phyloP scores from a whole-genome alignment of 805 yeast species.

The Tanozyma kutaoensis region DNA sequence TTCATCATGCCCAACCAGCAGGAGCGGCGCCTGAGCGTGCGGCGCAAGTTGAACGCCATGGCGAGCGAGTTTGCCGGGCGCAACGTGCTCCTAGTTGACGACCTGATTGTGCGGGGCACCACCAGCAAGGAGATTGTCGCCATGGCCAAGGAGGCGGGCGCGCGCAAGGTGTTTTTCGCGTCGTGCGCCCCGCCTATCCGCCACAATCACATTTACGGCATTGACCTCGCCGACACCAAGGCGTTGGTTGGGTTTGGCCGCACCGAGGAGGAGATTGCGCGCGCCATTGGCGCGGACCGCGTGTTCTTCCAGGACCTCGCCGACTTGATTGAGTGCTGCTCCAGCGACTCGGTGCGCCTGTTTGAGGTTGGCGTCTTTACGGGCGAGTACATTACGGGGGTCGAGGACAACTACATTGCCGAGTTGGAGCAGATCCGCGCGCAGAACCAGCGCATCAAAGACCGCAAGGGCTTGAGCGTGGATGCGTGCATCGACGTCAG shows the following conservation, averaged over 20 bases:
- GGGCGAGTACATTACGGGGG: conserved; percentile 90
- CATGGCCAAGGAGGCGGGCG: conserved; percentile 99
- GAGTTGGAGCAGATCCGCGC: conserved; percentile 80
- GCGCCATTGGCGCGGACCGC: conserved; percentile 76
- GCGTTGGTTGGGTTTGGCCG: conserved; percentile 84
- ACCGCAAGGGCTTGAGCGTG: conserved; percentile 27
- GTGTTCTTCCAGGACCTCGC: conserved; percentile 80
- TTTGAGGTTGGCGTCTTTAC: conserved; percentile 97
- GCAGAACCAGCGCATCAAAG: conserved; percentile 45
- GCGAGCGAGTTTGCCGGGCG: conserved; percentile 78
- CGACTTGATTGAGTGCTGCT: conserved; percentile 75
- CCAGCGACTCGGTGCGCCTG: conserved; percentile 34
- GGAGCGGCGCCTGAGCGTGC: conserved; percentile 85
- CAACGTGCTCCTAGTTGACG: conserved; percentile 85
- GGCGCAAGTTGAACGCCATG: conserved; percentile 95
- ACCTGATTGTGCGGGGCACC: conserved; percentile 95
- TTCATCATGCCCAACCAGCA: conserved; percentile 97
- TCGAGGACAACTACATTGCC: conserved; percentile 66
- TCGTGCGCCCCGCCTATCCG: conserved; percentile 98
- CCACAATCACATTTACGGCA: conserved; percentile 91
- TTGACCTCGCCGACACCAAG: conserved; percentile 89
- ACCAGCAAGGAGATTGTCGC: conserved; percentile 91
- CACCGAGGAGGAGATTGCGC: conserved; percentile 61
- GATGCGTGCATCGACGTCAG: conserved; percentile 25
- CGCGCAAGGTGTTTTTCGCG: conserved; percentile 87